phyloP scores from a whole-genome alignment of 768 basidiomycete species.

The Suillus brevipes region DNA sequence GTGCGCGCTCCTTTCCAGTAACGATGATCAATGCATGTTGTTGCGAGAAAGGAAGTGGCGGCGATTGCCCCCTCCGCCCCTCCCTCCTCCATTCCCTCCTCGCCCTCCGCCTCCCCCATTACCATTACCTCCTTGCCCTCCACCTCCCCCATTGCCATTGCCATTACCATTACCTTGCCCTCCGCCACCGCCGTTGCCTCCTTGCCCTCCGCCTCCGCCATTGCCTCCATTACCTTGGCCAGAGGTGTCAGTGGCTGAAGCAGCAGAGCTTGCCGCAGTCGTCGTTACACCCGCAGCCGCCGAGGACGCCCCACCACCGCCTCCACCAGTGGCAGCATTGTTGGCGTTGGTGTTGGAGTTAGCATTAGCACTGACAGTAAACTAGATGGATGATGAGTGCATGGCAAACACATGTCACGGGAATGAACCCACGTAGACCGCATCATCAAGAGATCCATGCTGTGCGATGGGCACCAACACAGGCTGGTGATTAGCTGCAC shows the following conservation, averaged over 20 bases:
- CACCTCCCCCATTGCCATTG: too few species aligned
- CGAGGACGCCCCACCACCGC: conserved; percentile 8
- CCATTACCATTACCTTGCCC: too few species aligned
- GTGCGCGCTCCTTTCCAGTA: conserved; percentile 16
- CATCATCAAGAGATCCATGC: conserved; percentile 61
- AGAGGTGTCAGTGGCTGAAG: neutral
- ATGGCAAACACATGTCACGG: conserved; percentile 6
- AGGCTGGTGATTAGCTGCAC: conserved; percentile 59
- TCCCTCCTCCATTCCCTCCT: conserved; percentile 1
- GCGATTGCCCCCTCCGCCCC: conserved; percentile 8
- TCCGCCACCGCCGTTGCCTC: neutral
- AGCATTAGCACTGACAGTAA: conserved; percentile 30
- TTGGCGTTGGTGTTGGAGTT: neutral
- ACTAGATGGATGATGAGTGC: conserved; percentile 24
- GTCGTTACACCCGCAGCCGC: neutral
- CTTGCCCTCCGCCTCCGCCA: neutral
- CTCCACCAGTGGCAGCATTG: conserved; percentile 5
- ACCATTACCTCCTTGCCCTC: too few species aligned
- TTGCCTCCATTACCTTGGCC: conserved; percentile 13
- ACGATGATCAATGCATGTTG: conserved; percentile 11
- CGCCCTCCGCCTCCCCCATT: too few species aligned
- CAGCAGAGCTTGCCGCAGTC: neutral
- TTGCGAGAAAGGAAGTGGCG: conserved; percentile 24
- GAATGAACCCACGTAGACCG: conserved; percentile 49
- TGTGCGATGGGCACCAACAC: conserved; percentile 58